Evolutionary conservation across 192 early-diverging fungal species (phyloP).

Genomic region (Backusella macrospora): DNA sequence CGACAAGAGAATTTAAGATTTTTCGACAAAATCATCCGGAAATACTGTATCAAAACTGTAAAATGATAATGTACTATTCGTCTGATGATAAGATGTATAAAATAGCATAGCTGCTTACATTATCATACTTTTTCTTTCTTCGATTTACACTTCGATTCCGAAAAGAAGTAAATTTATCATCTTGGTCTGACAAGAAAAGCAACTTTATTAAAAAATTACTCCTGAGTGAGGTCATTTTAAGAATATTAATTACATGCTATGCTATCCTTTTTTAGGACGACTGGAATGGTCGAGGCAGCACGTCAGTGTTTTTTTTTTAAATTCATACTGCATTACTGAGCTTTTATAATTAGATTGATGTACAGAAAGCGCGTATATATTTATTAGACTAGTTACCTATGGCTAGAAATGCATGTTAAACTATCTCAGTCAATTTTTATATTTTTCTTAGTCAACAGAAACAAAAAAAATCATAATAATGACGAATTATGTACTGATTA

Average conservation of each 20-base stretch:
- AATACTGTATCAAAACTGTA: too few species aligned
- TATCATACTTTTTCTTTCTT: too few species aligned
- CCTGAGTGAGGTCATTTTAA: slow-evolving; percentile 5
- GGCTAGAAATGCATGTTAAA: background rate
- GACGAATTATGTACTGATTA: background rate
- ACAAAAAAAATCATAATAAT: background rate
- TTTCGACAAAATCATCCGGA: too few species aligned
- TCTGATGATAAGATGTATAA: background rate
- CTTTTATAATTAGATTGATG: background rate
- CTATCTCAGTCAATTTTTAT: background rate
- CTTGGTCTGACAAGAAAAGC: background rate
- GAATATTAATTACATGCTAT: background rate
- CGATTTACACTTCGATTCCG: background rate
- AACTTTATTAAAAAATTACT: background rate
- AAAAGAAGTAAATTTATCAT: background rate
- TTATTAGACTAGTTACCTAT: background rate
- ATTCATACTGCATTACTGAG: background rate
- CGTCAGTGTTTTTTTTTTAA: background rate
- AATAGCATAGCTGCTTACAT: background rate
- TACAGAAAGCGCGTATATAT: background rate
- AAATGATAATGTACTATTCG: too few species aligned
- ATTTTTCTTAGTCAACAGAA: background rate
- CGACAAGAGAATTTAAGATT: too few species aligned
- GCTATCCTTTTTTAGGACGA: background rate
- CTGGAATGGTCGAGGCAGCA: background rate